These are phyloP conservation scores for Penicillium freii DNA, from an alignment of 2,329 filamentous ascomycete genomes.

Conservation along the genomic window DNA sequence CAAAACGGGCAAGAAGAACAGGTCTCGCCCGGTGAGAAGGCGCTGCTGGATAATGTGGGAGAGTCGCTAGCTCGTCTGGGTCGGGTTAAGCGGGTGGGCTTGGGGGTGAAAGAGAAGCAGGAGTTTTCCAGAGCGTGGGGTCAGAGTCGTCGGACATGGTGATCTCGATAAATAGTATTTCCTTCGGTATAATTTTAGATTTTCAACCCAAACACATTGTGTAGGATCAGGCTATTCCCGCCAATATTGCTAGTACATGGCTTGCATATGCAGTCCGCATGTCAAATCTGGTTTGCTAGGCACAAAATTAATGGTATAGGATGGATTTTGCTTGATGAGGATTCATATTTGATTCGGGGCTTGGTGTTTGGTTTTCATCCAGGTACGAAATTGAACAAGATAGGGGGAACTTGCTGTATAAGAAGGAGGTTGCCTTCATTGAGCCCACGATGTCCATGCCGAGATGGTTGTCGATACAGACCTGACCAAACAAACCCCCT, in stretches of 20 bases:
- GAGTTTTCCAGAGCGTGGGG: constrained; percentile 75
- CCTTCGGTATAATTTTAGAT: neutral
- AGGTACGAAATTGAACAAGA: neutral
- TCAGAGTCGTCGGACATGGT: constrained; percentile 39
- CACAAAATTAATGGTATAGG: neutral
- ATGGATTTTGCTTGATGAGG: neutral
- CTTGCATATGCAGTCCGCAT: neutral
- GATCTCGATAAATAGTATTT: neutral
- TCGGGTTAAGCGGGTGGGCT: constrained; percentile 80
- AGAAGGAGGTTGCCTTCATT: neutral
- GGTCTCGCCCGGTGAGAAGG: constrained; percentile 59
- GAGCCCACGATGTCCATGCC: neutral
- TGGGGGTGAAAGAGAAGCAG: constrained; percentile 79
- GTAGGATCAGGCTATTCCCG: neutral
- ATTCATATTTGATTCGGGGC: neutral
- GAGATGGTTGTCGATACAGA: neutral
- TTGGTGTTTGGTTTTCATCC: neutral
- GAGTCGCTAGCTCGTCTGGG: constrained; percentile 86
- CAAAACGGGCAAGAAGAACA: constrained; percentile 35
- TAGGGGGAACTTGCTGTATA: neutral
- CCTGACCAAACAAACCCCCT: too few species aligned
- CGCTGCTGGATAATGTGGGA: constrained; percentile 72
- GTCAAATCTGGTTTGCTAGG: neutral
- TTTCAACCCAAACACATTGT: neutral
- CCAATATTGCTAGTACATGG: neutral